Evolutionary conservation across 208 protist species (phyloP).

Genomic region (Crithidia fasciculata): DNA sequence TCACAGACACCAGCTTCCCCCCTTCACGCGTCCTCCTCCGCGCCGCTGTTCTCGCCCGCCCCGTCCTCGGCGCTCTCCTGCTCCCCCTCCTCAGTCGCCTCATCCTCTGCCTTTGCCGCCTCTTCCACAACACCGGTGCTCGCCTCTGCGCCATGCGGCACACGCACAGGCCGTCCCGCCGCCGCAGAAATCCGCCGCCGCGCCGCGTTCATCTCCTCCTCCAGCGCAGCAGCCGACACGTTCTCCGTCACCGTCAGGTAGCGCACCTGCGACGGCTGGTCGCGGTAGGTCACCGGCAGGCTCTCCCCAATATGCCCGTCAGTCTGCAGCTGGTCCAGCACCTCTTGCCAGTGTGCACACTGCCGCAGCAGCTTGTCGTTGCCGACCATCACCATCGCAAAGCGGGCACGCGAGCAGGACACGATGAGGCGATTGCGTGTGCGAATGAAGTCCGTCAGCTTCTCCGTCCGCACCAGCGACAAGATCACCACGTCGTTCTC

Average conservation of each 20-base stretch:
- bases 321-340: slow-evolving; percentile 66
- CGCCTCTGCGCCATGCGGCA: no score
- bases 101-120: background rate
- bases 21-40: slow-evolving; percentile 16
- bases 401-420: slow-evolving; percentile 92
- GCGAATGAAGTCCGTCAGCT: slow-evolving; percentile 94
- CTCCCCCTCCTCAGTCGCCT: background rate
- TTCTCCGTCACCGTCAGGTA: slow-evolving; percentile 36
- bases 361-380: slow-evolving; percentile 80
- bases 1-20: background rate
- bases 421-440: slow-evolving; percentile 95
- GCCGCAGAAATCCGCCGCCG: background rate
- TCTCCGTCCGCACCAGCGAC: slow-evolving; percentile 93
- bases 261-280: slow-evolving; percentile 33
- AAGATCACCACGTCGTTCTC: slow-evolving; percentile 95
- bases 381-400: slow-evolving; percentile 90
- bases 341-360: slow-evolving; percentile 73
- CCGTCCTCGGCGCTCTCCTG: background rate
- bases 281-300: slow-evolving; percentile 70
- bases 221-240: slow-evolving; percentile 39
- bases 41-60: slow-evolving; percentile 2
- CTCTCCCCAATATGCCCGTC: slow-evolving; percentile 63
- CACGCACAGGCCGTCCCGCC: no score
- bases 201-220: slow-evolving; percentile 31
- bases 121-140: background rate